Base-by-base conservation (phyloP, 2,329 filamentous ascomycete genomes). In the Neopestalotiopsis sp. region DNA sequence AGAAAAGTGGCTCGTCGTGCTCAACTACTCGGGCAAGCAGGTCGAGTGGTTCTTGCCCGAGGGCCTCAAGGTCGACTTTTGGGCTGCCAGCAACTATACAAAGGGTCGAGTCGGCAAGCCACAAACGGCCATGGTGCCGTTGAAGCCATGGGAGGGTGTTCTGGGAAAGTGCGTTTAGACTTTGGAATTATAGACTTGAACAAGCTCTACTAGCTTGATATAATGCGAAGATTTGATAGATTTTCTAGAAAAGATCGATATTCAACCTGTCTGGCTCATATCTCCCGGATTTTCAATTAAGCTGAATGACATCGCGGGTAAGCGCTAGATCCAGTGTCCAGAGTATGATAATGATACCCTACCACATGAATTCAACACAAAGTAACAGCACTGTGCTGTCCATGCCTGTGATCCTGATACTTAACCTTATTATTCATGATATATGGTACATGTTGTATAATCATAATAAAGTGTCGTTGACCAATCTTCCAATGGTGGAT, bases 111-210 rank as follows among this genome's bases (percentile, higher is more conserved):
- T 72, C n/a, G 72, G 72, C 10, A 78, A 74, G 70, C 72, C 73
- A 9, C 66, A 68, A 45, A 61, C 66, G 49, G 65, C 69, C 9
- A 34, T 49, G 40, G 69, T 76, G 20, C 68, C 70, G 14, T 34
- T 78, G 56, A 74, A 71, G 65, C 73, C 76, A 13, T 78, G 76
- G 75, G 75, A 78, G 66, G 76, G 76, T 3, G 30, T 78, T 1
- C 66, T 75, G 63, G 75, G 75, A 2, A 74, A 66, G 40, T 70
- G 68, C 5, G 66, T 61, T 24, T 74, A 53, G 45, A 53, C 14
- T 49, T 14, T 53, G 10, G 45, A 53, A 24, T 53, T 53, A 53
- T 53, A 53, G 45, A 53, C n/a, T 20, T 53, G 45, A 14, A 3
- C 45, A 17, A 20, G 45, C 17, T 9, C 17, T 14, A 53, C 45